These are phyloP conservation scores for Paraurostyla sp. DNA, from an alignment of 73 alveolate species.

Conservation along the genomic window DNA sequence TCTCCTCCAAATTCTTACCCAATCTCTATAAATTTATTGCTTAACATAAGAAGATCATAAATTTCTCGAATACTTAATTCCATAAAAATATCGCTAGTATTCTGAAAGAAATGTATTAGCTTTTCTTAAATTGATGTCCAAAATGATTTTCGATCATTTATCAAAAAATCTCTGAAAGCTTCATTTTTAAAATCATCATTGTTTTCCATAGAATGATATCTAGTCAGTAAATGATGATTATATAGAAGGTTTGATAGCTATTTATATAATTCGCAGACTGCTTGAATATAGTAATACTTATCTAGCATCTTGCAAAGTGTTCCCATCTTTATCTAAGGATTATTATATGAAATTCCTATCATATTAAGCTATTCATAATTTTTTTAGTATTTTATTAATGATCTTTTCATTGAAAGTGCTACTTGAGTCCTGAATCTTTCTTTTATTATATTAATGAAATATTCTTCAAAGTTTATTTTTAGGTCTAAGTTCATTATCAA, in stretches of 20 bases:
- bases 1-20: constrained; percentile 46
- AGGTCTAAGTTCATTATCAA: background rate
- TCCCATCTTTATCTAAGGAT: constrained; percentile 24
- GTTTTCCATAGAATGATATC: constrained; percentile 27
- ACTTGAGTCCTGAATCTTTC: constrained; percentile 17
- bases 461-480: background rate
- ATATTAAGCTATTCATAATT: constrained; percentile 1
- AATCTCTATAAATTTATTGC: constrained; percentile 26
- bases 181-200: background rate
- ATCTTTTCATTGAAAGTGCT: constrained; percentile 17
- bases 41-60: constrained; percentile 15
- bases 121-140: constrained; percentile 34
- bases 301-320: constrained; percentile 35
- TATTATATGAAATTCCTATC: background rate
- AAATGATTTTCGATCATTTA: background rate
- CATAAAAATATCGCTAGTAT: background rate
- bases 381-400: background rate
- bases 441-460: background rate
- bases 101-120: background rate
- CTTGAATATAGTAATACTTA: background rate
- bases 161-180: background rate
- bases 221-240: constrained; percentile 51
- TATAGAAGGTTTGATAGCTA: constrained; percentile 1
- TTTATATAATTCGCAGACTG: constrained; percentile 11
- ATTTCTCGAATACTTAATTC: constrained; percentile 24